Base-by-base conservation (phyloP, 2,329 filamentous ascomycete genomes). In the Aureobasidium sp. region DNA sequence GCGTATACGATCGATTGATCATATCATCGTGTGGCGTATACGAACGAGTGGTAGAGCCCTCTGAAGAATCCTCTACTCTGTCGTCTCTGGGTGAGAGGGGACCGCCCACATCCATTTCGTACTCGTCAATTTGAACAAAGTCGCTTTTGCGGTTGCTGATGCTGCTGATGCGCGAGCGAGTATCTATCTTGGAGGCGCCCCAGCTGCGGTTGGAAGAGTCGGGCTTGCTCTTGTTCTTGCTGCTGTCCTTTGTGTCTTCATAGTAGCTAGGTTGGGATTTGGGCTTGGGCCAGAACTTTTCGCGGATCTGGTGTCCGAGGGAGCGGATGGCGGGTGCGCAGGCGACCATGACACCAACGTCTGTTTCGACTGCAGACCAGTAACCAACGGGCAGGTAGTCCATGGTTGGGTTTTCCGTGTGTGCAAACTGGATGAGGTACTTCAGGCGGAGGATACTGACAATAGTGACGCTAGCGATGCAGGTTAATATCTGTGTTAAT, bases 321-420 rank as follows among this genome's bases (percentile, higher is more conserved):
- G 61, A 52, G 36, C 62, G 73, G 21, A 66, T 58, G n/a, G 49
- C 49, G n/a, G 65, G 63, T 5, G 63, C 55, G 44, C 65, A 63
- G 39, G 65, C 65, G 42, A 62, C 63, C 27, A 65, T 64, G 55
- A 66, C 53, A 27, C 62, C 60, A 3, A 64, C 57, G 48, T 65
- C 42, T 39, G 47, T 39, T 42, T 66, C 65, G 44, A 65, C 61
- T 16, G 52, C 50, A 9, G 54, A 61, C 65, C 65, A 66, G 41
- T 53, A 62, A 1, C 62, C 60, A 5, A 61, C 59, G 29, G 52
- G 32, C 16, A 63, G 54, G 25, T 65, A 60, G 27, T 60, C 61
- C 63, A 55, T 63, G 21, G 61, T 59, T n/a, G 61, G 39, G 34
- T 66, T 63, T 16, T 39, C 29, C 2, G 55, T 57, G 32, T 53